phyloP scores from a whole-genome alignment of 2,329 filamentous ascomycete genomes.

The Nothopassalora personata region DNA sequence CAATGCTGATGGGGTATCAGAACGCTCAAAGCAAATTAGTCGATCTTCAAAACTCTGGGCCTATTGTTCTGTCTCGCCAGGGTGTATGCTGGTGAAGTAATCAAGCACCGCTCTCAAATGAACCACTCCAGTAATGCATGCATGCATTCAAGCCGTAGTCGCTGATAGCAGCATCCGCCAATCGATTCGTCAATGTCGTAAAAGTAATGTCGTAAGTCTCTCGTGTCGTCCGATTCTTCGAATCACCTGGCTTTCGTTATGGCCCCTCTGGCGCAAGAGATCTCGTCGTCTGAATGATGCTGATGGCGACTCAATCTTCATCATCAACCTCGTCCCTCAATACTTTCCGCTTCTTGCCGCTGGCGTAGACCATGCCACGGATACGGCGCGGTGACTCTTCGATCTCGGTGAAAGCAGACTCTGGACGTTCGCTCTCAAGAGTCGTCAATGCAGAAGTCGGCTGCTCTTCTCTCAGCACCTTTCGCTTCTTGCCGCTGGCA shows the following conservation, averaged over 20 bases:
- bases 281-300: not conserved
- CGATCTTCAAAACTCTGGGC: not conserved
- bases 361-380: constrained; percentile 3
- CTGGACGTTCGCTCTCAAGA: not conserved
- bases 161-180: not conserved
- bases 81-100: no score
- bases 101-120: not conserved
- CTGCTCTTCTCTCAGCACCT: not conserved
- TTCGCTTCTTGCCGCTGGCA: not conserved
- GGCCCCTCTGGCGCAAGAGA: no score
- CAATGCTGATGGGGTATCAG: not conserved
- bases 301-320: not conserved
- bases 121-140: not conserved
- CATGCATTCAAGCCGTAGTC: not conserved
- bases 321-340: not conserved
- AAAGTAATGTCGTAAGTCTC: not conserved
- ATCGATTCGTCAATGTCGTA: not conserved
- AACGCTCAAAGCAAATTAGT: not conserved
- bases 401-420: not conserved
- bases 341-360: not conserved
- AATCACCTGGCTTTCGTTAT: not conserved
- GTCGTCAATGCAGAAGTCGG: no score
- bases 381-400: not conserved
- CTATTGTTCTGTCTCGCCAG: not conserved
- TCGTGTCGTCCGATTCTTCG: not conserved